Percentiles rank a stretch among this genome's conserved stretches.
Evolutionary conservation across 345 rosid species (phyloP).

Genomic region (Heritiera fomes): DNA sequence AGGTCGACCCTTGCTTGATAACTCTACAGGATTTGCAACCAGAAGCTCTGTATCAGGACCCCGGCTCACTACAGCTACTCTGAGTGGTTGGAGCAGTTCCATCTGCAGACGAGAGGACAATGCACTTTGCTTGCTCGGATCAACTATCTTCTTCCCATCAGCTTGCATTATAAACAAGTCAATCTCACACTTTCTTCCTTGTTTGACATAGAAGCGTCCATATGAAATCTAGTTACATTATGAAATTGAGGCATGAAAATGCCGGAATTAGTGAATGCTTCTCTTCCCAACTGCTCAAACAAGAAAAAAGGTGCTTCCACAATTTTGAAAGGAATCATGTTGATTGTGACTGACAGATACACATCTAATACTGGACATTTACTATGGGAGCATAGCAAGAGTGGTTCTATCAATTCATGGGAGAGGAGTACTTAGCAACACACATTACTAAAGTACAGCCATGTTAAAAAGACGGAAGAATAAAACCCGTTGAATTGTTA

Average conservation of each 20-base stretch:
- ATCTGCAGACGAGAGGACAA: slow-evolving; percentile 59
- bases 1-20: slow-evolving; percentile 95
- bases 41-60: slow-evolving; percentile 93
- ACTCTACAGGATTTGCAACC: slow-evolving; percentile 93
- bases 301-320: neutral
- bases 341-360: neutral
- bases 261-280: neutral
- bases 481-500: neutral
- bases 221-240: slow-evolving; percentile 66
- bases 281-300: neutral
- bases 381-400: slow-evolving; percentile 15
- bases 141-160: slow-evolving; percentile 87
- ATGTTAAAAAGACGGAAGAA: neutral
- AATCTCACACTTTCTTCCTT: slow-evolving; percentile 65
- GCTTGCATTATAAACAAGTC: slow-evolving; percentile 86
- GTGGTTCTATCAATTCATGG: neutral
- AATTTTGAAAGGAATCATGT: neutral
- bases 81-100: slow-evolving; percentile 81
- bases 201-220: slow-evolving; percentile 72
- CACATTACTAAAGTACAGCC: slow-evolving; percentile 16
- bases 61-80: slow-evolving; percentile 71
- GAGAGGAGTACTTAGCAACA: neutral
- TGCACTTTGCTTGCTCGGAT: slow-evolving; percentile 72
- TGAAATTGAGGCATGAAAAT: slow-evolving; percentile 7
- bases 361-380: neutral